Conservation (phyloP, 1,284 basidiomycete genomes). For the Ceratobasidium sp. region DNA sequence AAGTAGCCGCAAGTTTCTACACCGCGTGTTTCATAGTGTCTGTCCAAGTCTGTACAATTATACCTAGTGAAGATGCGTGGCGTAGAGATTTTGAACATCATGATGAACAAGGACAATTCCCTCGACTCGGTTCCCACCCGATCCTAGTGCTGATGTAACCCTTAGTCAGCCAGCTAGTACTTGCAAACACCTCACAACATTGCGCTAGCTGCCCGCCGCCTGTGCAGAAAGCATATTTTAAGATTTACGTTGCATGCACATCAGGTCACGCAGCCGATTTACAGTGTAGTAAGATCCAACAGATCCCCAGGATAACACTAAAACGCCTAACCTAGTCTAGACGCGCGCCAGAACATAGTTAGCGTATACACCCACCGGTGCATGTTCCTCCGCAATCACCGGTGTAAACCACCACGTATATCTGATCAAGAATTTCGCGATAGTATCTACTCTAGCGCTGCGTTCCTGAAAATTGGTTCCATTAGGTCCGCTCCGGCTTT, state of each 20-base stretch:
- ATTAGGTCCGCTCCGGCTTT: background rate
- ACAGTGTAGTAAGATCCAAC: background rate
- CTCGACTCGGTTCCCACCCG: background rate
- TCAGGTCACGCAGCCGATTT: background rate
- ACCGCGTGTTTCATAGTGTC: background rate
- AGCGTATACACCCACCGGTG: background rate
- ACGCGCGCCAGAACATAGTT: background rate
- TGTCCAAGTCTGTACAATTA: conserved; percentile 10
- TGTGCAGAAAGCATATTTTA: background rate
- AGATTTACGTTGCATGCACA: conserved; percentile 6
- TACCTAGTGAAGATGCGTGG: conserved; percentile 16
- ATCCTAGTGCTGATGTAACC: background rate
- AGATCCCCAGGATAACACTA: background rate
- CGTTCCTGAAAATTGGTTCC: background rate
- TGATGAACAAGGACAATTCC: conserved; percentile 3
- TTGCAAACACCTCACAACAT: background rate
- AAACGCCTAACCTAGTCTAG: background rate
- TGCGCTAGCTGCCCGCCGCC: background rate
- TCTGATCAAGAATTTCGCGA: background rate
- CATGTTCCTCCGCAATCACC: background rate
- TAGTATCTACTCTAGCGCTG: background rate
- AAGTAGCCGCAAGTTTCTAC: too few species aligned
- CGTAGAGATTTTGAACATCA: background rate
- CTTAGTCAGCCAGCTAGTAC: background rate
- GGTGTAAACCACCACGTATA: background rate